These are phyloP conservation scores for Stylosanthes scabra DNA, from an alignment of 331 rosid species.

Conservation along the genomic window DNA sequence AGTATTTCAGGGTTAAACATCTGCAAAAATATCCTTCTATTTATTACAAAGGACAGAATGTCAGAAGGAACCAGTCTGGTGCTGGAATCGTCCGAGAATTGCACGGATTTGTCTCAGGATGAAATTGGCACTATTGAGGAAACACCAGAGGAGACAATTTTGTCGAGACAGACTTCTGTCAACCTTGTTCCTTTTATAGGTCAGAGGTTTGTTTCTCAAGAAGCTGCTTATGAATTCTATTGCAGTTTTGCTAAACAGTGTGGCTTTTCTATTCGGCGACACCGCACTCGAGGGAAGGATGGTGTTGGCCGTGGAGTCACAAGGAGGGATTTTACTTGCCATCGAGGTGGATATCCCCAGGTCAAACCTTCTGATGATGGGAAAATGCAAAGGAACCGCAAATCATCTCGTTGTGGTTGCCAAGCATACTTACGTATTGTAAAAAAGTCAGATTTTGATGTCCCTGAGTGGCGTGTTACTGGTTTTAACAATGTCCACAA, in stretches of 20 bases:
- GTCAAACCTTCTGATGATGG: constrained; percentile 81
- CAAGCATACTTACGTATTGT: constrained; percentile 89
- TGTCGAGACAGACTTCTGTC: constrained; percentile 82
- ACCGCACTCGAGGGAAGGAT: constrained; percentile 90
- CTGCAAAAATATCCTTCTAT: constrained; percentile 23
- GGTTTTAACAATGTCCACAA: constrained; percentile 85
- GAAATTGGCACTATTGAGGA: constrained; percentile 75
- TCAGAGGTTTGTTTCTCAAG: constrained; percentile 84
- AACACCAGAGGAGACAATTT: constrained; percentile 65
- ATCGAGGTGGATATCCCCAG: constrained; percentile 90
- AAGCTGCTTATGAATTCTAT: constrained; percentile 91
- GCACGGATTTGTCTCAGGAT: constrained; percentile 80
- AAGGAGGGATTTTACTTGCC: constrained; percentile 89
- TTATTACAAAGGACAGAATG: constrained; percentile 42
- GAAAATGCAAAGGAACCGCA: constrained; percentile 86
- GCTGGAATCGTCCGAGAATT: constrained; percentile 78
- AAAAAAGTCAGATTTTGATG: constrained; percentile 78
- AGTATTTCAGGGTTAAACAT: constrained; percentile 39
- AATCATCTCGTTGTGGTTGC: constrained; percentile 87
- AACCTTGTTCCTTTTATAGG: constrained; percentile 85
- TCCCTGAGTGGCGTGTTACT: constrained; percentile 92
- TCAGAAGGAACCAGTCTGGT: constrained; percentile 69
- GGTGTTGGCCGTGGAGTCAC: constrained; percentile 94
- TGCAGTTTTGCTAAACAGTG: constrained; percentile 86
- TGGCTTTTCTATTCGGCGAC: constrained; percentile 88